phyloP scores from a whole-genome alignment of 345 rosid species.

The Hibiscus tridactylites region DNA sequence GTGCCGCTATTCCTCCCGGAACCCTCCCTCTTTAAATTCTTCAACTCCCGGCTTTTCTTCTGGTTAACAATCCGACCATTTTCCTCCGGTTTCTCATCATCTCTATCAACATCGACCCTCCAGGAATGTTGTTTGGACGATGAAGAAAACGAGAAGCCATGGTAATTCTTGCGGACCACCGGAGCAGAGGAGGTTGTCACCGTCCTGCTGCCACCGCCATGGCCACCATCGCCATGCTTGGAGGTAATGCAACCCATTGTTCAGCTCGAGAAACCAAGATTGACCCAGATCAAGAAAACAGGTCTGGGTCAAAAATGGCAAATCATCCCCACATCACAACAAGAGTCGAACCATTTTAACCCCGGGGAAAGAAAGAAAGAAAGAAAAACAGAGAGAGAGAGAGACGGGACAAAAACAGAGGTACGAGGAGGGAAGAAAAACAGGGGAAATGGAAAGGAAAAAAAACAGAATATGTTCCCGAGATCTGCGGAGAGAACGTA shows the following conservation, averaged over 20 bases:
- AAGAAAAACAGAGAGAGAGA: background rate
- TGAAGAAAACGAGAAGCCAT: slow-evolving; percentile 12
- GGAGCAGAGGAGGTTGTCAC: slow-evolving; percentile 35
- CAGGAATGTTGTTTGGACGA: slow-evolving; percentile 26
- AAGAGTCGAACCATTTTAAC: background rate
- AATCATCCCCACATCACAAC: slow-evolving; percentile 34
- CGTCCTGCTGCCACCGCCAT: slow-evolving; percentile 6
- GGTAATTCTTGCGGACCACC: slow-evolving; percentile 5
- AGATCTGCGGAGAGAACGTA: slow-evolving; percentile 36
- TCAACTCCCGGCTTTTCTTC: slow-evolving; percentile 20
- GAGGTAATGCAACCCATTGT: slow-evolving; percentile 71
- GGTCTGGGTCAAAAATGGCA: slow-evolving; percentile 29
- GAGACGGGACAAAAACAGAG: background rate
- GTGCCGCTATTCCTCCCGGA: slow-evolving; percentile 21
- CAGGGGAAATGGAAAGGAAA: slow-evolving; percentile 5
- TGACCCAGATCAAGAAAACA: slow-evolving; percentile 45
- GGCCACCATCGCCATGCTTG: slow-evolving; percentile 23
- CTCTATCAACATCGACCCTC: slow-evolving; percentile 15
- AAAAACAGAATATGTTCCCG: slow-evolving; percentile 24
- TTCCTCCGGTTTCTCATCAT: slow-evolving; percentile 23
- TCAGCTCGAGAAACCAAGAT: slow-evolving; percentile 28
- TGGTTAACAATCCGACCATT: slow-evolving; percentile 12
- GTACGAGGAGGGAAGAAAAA: background rate
- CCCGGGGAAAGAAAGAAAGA: background rate
- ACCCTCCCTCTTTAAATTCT: slow-evolving; percentile 26